Evolutionary conservation across 164 flowering plant species (phyloP), one percentile per base, ranked within the genome.

Genomic region (Amborella trichopoda): DNA sequence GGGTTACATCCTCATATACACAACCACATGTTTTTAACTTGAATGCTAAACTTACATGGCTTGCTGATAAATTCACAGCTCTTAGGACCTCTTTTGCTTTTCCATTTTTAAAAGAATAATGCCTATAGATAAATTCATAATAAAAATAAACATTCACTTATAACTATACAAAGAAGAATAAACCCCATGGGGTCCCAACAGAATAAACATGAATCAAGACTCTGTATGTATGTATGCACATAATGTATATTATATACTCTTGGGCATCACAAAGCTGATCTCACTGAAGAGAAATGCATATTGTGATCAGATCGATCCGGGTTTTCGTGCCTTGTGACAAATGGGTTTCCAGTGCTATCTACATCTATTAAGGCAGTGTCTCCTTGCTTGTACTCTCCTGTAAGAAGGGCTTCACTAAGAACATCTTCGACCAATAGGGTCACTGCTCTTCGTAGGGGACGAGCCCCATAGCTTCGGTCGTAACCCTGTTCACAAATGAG

Each of bases 401-500:
- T 50, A 27, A 88, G 89, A 10, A 83, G 23, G 24, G 86, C 82
- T 62, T 88, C 94, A 25, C 83, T 74, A 44, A 88, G 40, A n/a
- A 54, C 71, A 58, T 83, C 81, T 66, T 88, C 96, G 18, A 88
- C 56, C 3, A 81, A 44, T 1, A 23, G 70, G 14, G 80, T 75
- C 10, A 88, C 76, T 4, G 89, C 81, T 57, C 94, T 67, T 57
- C 94, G 65, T 6, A 88, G 74, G 25, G 86, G 81, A 16, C 96
- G 75, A 1, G 91, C 96, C 2, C 96, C 96, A 44, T 79, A 79
- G 48, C 57, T 63, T 12, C 64, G 51, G 66, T 77, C 75, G 47
- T 73, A 81, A 11, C 94, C 94, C 57, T 73, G 73, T 46, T 74
- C 49, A 58, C 88, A 81, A 21, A 88, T 54, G 1, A 76, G 71